Conservation (phyloP, 495 filamentous ascomycete species). For the Podospora bellae-mahoneyi region DNA sequence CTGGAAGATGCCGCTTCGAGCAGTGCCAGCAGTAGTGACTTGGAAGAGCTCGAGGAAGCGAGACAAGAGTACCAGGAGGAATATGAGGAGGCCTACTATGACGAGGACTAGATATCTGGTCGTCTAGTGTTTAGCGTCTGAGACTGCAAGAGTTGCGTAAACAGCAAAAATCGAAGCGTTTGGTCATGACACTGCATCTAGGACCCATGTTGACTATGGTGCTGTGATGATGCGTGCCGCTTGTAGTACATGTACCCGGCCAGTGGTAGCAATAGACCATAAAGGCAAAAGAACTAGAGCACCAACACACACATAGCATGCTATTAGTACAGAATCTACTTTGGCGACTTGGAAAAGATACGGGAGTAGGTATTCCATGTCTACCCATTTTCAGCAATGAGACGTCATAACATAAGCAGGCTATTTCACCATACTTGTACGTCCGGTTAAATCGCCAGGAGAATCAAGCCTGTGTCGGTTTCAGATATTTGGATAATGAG, state of each 20-base stretch:
- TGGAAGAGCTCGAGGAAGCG: slow-evolving; percentile 43
- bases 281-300: not conserved
- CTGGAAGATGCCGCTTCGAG: slow-evolving; percentile 35
- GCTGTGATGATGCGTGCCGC: too few species aligned
- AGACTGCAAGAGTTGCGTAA: not conserved
- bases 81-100: slow-evolving; percentile 48
- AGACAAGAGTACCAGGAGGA: slow-evolving; percentile 47
- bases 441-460: not conserved
- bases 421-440: not conserved
- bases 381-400: too few species aligned
- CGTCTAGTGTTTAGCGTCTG: not conserved
- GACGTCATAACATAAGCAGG: too few species aligned
- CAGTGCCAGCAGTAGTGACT: slow-evolving; percentile 42
- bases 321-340: not conserved
- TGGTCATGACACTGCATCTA: not conserved
- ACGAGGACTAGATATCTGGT: slow-evolving; percentile 26
- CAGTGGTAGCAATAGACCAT: too few species aligned
- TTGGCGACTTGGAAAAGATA: not conserved
- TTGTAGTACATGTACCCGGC: too few species aligned
- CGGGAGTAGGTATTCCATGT: too few species aligned
- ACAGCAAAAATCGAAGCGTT: not conserved
- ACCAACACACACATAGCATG: not conserved
- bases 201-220: too few species aligned
- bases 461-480: not conserved
- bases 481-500: not conserved